Evolutionary conservation across 2,329 filamentous ascomycete genomes (phyloP).

Genomic region (Neofusicoccum sp.): DNA sequence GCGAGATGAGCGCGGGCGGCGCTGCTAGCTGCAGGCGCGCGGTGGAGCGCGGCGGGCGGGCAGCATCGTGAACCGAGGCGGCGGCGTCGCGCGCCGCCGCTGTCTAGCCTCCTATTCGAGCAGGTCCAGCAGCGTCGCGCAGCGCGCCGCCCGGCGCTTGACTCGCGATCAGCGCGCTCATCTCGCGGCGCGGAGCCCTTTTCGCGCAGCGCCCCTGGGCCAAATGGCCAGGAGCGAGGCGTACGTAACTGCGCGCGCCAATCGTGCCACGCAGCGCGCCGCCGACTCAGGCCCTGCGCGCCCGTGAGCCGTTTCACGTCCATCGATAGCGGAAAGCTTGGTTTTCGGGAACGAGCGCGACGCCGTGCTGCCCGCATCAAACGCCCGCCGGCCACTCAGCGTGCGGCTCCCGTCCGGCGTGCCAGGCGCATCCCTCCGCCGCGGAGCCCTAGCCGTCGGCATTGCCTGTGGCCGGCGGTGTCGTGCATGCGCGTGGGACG

Average conservation of each 20-base stretch:
- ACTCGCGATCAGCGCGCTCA: constrained; percentile 13
- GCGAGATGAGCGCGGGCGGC: not conserved
- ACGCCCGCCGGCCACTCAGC: not conserved
- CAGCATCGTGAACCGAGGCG: not conserved
- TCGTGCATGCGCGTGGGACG: not conserved
- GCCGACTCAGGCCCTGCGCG: not conserved
- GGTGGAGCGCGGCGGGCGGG: not conserved
- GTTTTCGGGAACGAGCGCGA: not conserved
- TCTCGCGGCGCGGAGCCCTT: not conserved
- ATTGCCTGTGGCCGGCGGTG: too few species aligned
- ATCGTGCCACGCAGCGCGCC: not conserved
- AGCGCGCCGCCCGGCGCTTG: not conserved
- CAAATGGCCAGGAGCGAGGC: constrained; percentile 12
- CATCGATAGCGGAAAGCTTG: constrained; percentile 5
- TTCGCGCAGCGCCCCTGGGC: not conserved
- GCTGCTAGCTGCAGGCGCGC: not conserved
- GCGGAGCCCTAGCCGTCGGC: not conserved
- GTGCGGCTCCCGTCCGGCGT: not conserved
- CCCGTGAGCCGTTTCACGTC: constrained; percentile 6
- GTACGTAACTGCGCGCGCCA: constrained; percentile 4
- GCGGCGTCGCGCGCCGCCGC: not conserved
- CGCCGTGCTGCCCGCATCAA: not conserved
- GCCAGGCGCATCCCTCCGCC: not conserved
- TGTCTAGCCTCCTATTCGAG: constrained; percentile 11
- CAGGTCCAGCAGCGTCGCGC: not conserved